Conservation (phyloP, 306 rosid genomes). For the Dryas octopetala region DNA sequence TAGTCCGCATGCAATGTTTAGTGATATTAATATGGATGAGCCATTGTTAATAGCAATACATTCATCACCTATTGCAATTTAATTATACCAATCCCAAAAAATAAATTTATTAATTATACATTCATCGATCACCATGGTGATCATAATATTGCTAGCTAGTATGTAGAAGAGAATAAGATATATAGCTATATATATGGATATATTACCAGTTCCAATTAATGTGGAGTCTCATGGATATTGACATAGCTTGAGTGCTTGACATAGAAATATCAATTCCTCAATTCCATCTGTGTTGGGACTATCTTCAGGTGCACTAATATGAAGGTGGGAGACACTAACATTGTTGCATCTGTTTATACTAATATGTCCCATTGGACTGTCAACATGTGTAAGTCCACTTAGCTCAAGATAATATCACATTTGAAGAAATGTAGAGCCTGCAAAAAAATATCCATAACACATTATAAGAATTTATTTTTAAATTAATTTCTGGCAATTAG, state of each 20-base stretch:
- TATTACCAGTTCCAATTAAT: constrained; percentile 31
- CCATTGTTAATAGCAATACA: constrained; percentile 44
- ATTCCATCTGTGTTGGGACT: constrained; percentile 50
- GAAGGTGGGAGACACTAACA: neutral
- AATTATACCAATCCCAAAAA: neutral
- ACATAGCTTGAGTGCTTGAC: constrained; percentile 5
- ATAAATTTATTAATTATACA: neutral
- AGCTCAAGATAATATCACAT: constrained; percentile 17
- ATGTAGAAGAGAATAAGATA: no score
- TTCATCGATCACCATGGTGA: no score
- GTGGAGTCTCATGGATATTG: constrained; percentile 9
- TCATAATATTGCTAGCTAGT: no score
- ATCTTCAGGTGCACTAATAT: constrained; percentile 29
- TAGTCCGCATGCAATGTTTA: constrained; percentile 42
- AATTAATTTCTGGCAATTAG: no score
- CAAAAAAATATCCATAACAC: neutral
- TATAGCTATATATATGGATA: no score
- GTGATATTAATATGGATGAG: constrained; percentile 34
- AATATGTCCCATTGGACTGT: constrained; percentile 32
- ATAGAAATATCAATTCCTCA: constrained; percentile 20
- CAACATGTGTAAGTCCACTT: constrained; percentile 17
- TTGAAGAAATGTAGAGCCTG: constrained; percentile 28
- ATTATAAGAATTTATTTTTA: no score
- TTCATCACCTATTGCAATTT: constrained; percentile 41
- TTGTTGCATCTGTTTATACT: neutral